Base-by-base conservation (phyloP, 768 basidiomycete species). In the Lactarius hengduanensis region DNA sequence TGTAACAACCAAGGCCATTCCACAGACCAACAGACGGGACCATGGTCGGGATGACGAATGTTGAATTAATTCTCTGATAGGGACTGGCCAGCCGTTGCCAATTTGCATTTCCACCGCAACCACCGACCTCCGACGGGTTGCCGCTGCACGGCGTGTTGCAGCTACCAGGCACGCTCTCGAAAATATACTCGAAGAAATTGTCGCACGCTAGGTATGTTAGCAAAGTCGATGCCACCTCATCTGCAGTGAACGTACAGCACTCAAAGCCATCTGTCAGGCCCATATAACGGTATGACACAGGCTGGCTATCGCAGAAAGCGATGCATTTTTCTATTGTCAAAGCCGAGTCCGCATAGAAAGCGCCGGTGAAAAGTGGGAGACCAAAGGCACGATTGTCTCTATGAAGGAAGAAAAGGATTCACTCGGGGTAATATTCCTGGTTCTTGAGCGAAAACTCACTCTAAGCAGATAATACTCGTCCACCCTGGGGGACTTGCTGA, bases 1-100 rank as follows among this genome's bases (percentile, higher is more conserved):
- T 87, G 77, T 84, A 90, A 73, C 90, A 92, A 20, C 90, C 90
- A 40, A 90, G 81, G 0, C 84, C 86, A 7, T 78, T 73, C 89
- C 90, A 91, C 45, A 81, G 77, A 3, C 87, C 89, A 26, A 88
- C 82, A 50, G 74, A 81, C 6, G 81, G 76, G 0, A 83, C 80
- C n/a, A 83, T 83, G 13, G 77, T 66, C 0, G 89, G 88, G 10
- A 81, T 57, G 32, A 57, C 18, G 18, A 74, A 0, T 0, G 38
- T 40, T 4, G 38, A 40, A 40, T 40, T 15, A 15, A 40, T 40
- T 40, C 38, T 87, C 80, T 81, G 84, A 76, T 85, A 91, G 4
- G 90, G 74, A 70, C 84, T 85, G 20, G 56, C 30, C 30, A 34
- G 28, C 80, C 81, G 80, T 81, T 22, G 18, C 11, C 0, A 26